Percentiles rank a stretch among this genome's conserved stretches.
phyloP scores from a whole-genome alignment of 1,139 yeast genomes.

The Debaryomycetaceae sp. region DNA sequence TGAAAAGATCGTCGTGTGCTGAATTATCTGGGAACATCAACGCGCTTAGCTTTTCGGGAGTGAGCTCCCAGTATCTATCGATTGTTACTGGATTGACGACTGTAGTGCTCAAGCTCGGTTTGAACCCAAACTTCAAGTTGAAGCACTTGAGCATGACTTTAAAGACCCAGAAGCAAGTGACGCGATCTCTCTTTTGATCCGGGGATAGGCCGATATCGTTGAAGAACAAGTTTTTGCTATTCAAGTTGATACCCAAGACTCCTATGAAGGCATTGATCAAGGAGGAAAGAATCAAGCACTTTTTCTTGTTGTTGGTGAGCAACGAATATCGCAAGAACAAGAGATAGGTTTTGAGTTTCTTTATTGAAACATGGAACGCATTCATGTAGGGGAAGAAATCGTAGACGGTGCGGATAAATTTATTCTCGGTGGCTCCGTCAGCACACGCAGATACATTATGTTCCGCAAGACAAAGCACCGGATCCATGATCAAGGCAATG shows the following conservation, averaged over 20 bases:
- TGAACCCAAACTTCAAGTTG: conserved; percentile 39
- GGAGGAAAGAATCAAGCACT: conserved; percentile 31
- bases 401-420: conserved; percentile 23
- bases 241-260: conserved; percentile 35
- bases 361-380: conserved; percentile 31
- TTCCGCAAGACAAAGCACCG: conserved; percentile 32
- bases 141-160: conserved; percentile 42
- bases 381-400: conserved; percentile 39
- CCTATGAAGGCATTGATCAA: conserved; percentile 38
- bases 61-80: conserved; percentile 35
- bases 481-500: conserved; percentile 37
- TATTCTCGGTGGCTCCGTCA: conserved; percentile 11
- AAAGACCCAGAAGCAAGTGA: conserved; percentile 53
- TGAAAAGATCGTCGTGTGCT: conserved; percentile 24
- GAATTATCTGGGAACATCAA: conserved; percentile 14
- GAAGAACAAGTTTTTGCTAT: conserved; percentile 34
- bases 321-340: conserved; percentile 33
- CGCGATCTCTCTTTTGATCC: conserved; percentile 36
- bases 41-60: conserved; percentile 34
- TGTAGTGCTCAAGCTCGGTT: conserved; percentile 37
- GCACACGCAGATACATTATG: conserved; percentile 31
- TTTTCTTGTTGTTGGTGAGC: conserved; percentile 36
- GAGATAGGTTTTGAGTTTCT: conserved; percentile 32
- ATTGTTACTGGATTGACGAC: conserved; percentile 41
- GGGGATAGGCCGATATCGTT: conserved; percentile 30